A percentile compares a stretch with the other conserved stretches of the same genome.
Evolutionary conservation across 495 filamentous ascomycete genomes (phyloP).

Genomic region (Aspergillus wentii): DNA sequence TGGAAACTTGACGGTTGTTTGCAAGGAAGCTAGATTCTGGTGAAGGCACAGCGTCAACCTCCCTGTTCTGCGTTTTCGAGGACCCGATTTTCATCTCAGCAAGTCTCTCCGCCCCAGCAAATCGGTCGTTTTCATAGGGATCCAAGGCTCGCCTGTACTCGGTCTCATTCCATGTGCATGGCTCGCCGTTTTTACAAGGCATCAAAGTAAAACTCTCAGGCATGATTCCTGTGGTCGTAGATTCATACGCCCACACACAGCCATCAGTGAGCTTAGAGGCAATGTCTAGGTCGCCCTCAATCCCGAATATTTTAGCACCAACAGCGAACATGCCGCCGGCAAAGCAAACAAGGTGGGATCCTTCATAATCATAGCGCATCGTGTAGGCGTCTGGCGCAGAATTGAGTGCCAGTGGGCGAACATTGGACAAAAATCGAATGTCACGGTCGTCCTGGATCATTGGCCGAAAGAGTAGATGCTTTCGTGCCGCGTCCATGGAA

Average conservation of each 20-base stretch:
- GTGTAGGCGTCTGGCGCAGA: conserved; percentile 18
- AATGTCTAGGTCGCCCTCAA: conserved; percentile 74
- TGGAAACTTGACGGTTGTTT: no score
- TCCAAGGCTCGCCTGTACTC: conserved; percentile 56
- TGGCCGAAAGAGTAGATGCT: conserved; percentile 77
- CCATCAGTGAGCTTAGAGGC: conserved; percentile 82
- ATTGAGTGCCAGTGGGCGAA: conserved; percentile 22
- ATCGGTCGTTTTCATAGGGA: conserved; percentile 33
- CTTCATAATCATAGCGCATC: conserved; percentile 50
- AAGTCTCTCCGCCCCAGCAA: conserved; percentile 18
- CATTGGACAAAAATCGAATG: conserved; percentile 66
- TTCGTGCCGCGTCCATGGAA: conserved; percentile 62
- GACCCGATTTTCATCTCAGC: conserved; percentile 24
- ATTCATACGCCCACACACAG: conserved; percentile 90
- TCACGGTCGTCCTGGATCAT: conserved; percentile 72
- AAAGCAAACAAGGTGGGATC: conserved; percentile 83
- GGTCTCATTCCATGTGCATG: conserved; percentile 76
- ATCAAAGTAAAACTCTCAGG: conserved; percentile 67
- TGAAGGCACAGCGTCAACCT: background rate
- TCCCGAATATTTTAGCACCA: conserved; percentile 78
- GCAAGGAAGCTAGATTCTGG: background rate
- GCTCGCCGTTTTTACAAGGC: conserved; percentile 57
- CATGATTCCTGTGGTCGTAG: conserved; percentile 82
- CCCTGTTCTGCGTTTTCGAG: conserved; percentile 1
- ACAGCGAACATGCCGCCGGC: conserved; percentile 91